Conservation (phyloP, 2,329 filamentous ascomycete species). For the Dryadomyces quercus-mongolicae region DNA sequence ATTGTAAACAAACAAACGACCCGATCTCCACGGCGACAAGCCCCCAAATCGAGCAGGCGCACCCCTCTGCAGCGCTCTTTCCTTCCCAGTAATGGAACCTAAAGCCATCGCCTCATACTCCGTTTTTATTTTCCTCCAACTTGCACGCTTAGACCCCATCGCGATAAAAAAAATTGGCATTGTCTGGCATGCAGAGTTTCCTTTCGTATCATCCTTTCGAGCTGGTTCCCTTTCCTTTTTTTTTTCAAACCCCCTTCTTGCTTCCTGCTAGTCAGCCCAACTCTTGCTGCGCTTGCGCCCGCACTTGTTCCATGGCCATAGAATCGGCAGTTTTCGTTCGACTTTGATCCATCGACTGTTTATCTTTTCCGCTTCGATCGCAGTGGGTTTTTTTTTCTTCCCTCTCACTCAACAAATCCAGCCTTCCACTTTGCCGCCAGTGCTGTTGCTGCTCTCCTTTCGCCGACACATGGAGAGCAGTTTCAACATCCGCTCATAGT, state of each 20-base stretch:
- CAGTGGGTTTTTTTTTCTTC: too few relatives aligned
- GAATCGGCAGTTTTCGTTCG: neutral
- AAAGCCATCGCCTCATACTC: neutral
- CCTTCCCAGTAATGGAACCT: neutral
- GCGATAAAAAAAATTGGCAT: neutral
- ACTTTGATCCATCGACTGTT: neutral
- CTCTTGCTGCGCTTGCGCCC: neutral
- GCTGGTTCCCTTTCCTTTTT: neutral
- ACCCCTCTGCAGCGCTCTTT: slow-evolving; percentile 6
- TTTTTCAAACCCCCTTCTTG: neutral
- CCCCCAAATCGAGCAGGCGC: slow-evolving; percentile 8
- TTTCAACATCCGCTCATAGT: neutral
- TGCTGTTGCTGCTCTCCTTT: neutral
- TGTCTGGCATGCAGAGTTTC: slow-evolving; percentile 10
- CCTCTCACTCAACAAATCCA: neutral
- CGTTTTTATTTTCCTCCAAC: neutral
- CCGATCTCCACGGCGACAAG: slow-evolving; percentile 14
- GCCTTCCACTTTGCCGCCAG: too few relatives aligned
- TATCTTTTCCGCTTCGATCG: neutral
- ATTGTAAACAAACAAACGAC: slow-evolving; percentile 15
- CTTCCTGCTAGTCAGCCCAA: neutral
- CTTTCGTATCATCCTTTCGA: neutral
- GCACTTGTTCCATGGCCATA: neutral
- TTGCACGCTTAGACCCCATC: neutral
- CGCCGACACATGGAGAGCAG: slow-evolving; percentile 5